phyloP scores from a whole-genome alignment of 2,329 filamentous ascomycete genomes.

The Nannizziopsis arthrosporioides region DNA sequence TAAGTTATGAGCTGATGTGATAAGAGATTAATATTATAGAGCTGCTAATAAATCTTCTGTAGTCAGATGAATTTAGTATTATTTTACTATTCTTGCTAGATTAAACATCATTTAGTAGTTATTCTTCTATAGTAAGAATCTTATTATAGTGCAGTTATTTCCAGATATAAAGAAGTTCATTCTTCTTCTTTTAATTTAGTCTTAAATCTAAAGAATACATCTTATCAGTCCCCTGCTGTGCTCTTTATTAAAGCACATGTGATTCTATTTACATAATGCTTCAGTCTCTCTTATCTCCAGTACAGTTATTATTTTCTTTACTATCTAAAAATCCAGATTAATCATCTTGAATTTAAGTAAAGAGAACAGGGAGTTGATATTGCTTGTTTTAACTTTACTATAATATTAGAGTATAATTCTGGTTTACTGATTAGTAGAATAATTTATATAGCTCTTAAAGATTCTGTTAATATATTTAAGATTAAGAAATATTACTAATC shows the following conservation, averaged over 20 bases:
- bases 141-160: conserved; percentile 46
- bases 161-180: conserved; percentile 46
- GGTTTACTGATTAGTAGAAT: conserved; percentile 28
- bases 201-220: conserved; percentile 19
- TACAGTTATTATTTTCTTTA: conserved; percentile 33
- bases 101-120: conserved; percentile 47
- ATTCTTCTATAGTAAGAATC: conserved; percentile 48
- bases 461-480: neutral
- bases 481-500: neutral
- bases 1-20: conserved; percentile 71
- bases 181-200: conserved; percentile 43
- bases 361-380: conserved; percentile 45
- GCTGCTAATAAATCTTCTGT: conserved; percentile 65
- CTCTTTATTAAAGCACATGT: conserved; percentile 46
- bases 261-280: conserved; percentile 33
- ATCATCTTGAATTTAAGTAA: conserved; percentile 37
- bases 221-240: conserved; percentile 28
- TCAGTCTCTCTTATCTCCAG: conserved; percentile 29
- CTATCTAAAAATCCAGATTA: conserved; percentile 39
- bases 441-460: conserved; percentile 15
- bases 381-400: conserved; percentile 44
- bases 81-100: conserved; percentile 58
- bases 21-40: conserved; percentile 71
- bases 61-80: conserved; percentile 73
- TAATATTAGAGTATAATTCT: conserved; percentile 45